Base-by-base conservation (phyloP, 1,284 basidiomycete species). In the Sphagnurus paluster region DNA sequence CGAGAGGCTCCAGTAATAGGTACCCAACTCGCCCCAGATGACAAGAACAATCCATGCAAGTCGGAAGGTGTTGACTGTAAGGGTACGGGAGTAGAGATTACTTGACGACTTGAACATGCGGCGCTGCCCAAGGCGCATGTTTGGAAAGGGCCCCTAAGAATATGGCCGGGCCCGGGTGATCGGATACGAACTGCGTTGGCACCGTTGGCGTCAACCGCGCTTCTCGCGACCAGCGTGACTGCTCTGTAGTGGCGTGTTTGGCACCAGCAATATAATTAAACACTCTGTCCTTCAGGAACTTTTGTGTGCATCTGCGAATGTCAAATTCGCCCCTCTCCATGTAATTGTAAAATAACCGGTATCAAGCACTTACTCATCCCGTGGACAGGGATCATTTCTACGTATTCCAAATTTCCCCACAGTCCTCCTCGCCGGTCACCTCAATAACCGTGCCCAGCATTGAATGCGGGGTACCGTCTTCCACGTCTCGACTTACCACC, bases 11-110 rank as follows among this genome's bases (percentile, higher is more conserved):
- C 71, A 78, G 49, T 71, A 69, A 56, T 79, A 84, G 5, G 65
- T 56, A 45, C 80, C 76, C 44, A 82, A 61, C 63, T 90, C 87
- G 45, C 75, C 81, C 79, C 84, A 86, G n/a, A 87, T 63, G 24
- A 88, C 66, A 23, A 79, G 55, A 0, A 82, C 63, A 16, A 83
- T 62, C 80, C 84, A 87, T 20, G 75, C 61, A 21, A 84, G 64
- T 13, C 82, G 70, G 39, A 86, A 65, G 17, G 60, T 58, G 44
- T 72, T 72, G 44, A 72, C 64, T 26, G 71, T 54, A 41, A 72
- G 36, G 3, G 59, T 53, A 32, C 63, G 68, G 23, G 69, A 69
- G 49, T 62, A 64, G 16, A 68, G 54, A 45, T 59, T 56, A 44
- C 54, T 60, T 28, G 57, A 56, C 25, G 60, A 32, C 46, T 50